These are phyloP conservation scores for Blepharisma japonicum DNA, from an alignment of 73 alveolate species.

Conservation along the genomic window DNA sequence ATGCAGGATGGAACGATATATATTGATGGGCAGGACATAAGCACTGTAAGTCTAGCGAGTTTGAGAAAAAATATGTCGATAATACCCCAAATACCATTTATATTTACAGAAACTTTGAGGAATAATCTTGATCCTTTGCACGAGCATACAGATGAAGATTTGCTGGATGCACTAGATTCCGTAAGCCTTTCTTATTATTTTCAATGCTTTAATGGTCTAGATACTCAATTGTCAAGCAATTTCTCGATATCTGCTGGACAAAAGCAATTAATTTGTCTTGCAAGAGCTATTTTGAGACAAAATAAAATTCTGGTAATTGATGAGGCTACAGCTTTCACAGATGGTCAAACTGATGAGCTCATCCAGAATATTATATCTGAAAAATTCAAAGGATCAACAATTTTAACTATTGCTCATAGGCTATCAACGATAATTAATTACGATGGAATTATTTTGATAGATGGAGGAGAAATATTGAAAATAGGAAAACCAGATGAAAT, in stretches of 20 bases:
- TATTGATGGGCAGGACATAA: slow-evolving; percentile 58
- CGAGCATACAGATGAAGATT: slow-evolving; percentile 46
- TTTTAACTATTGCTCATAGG: slow-evolving; percentile 74
- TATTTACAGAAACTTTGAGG: slow-evolving; percentile 62
- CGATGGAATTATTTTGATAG: slow-evolving; percentile 58
- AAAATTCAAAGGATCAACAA: slow-evolving; percentile 50
- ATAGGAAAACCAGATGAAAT: slow-evolving; percentile 65
- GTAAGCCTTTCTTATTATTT: slow-evolving; percentile 15
- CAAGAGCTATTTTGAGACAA: slow-evolving; percentile 80
- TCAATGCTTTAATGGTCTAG: slow-evolving; percentile 30
- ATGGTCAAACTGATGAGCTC: slow-evolving; percentile 66
- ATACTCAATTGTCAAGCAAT: slow-evolving; percentile 36
- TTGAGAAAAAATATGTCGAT: slow-evolving; percentile 60
- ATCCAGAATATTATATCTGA: slow-evolving; percentile 59
- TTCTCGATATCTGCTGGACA: slow-evolving; percentile 40
- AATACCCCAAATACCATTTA: slow-evolving; percentile 72
- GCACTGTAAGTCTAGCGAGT: slow-evolving; percentile 40
- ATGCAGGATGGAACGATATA: slow-evolving; percentile 49
- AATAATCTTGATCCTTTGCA: slow-evolving; percentile 77
- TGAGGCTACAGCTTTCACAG: slow-evolving; percentile 83
- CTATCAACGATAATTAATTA: slow-evolving; percentile 56
- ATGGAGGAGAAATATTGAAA: slow-evolving; percentile 66
- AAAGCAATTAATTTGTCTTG: slow-evolving; percentile 73
- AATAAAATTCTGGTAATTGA: slow-evolving; percentile 69
- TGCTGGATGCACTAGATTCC: slow-evolving; percentile 42